These are phyloP conservation scores for Gnomoniopsis smithogilvyi DNA, from an alignment of 2,329 filamentous ascomycete species.

Conservation along the genomic window DNA sequence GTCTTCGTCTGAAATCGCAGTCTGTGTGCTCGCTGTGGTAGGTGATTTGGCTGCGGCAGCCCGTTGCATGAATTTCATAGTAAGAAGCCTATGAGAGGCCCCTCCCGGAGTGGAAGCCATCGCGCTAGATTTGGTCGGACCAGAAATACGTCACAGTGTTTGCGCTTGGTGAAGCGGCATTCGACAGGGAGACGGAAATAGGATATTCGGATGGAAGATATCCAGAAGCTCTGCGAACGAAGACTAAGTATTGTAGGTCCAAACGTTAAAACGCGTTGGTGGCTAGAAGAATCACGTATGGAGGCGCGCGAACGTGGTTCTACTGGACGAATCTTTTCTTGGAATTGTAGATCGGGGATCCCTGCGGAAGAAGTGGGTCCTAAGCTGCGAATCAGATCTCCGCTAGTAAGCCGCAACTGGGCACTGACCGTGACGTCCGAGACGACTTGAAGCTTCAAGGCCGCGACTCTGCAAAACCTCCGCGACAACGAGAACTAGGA, in stretches of 20 bases:
- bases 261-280: not conserved
- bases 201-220: not conserved
- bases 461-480: constrained; percentile 6
- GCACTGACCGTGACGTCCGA: not conserved
- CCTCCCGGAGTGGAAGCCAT: constrained; percentile 56
- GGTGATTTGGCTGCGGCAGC: constrained; percentile 61
- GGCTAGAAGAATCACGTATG: no score
- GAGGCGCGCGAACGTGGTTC: no score
- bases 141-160: not conserved
- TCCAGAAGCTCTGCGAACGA: not conserved
- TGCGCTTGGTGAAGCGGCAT: not conserved
- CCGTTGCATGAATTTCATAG: constrained; percentile 98
- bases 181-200: not conserved
- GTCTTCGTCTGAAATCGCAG: constrained; percentile 37
- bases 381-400: not conserved
- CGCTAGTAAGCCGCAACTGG: constrained; percentile 1
- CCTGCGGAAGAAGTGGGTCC: not conserved
- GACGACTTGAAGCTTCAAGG: constrained; percentile 13
- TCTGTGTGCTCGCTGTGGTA: constrained; percentile 41
- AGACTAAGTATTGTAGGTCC: not conserved
- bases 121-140: constrained; percentile 10
- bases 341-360: not conserved
- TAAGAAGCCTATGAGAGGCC: constrained; percentile 84
- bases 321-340: not conserved
- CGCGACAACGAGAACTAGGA: constrained; percentile 9